Conservation (phyloP, 768 basidiomycete species). For the Gautieria morchelliformis region DNA sequence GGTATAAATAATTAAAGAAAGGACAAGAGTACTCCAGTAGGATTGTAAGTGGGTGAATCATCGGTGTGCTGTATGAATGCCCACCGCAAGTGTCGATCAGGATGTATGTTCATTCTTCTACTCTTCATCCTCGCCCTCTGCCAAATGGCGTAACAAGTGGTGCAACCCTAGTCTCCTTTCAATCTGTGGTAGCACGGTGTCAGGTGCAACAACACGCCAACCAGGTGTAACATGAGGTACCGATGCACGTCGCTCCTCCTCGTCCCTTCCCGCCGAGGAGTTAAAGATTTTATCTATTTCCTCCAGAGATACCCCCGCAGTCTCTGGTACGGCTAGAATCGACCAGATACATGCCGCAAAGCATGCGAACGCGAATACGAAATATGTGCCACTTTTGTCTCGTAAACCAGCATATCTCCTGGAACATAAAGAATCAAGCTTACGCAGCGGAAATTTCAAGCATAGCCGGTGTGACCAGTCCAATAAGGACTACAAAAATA, state of each 20-base stretch:
- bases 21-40: too few relatives aligned
- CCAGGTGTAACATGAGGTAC: conserved; percentile 22
- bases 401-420: neutral
- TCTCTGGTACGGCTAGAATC: conserved; percentile 62
- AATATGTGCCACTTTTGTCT: conserved; percentile 50
- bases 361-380: conserved; percentile 56
- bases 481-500: conserved; percentile 51
- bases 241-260: conserved; percentile 39
- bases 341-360: conserved; percentile 63
- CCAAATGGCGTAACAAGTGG: neutral
- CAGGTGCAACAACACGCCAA: neutral
- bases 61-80: too few relatives aligned
- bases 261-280: conserved; percentile 47
- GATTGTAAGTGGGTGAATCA: too few relatives aligned
- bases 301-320: conserved; percentile 65
- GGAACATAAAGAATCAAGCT: conserved; percentile 10
- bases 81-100: too few relatives aligned
- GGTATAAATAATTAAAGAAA: too few relatives aligned
- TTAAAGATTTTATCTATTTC: conserved; percentile 65
- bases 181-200: neutral
- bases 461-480: conserved; percentile 59
- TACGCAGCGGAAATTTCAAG: conserved; percentile 53
- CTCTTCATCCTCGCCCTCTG: neutral
- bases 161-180: neutral
- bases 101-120: neutral